Percentiles rank a stretch among this genome's conserved stretches.
Evolutionary conservation across 805 yeast genomes (phyloP).

Genomic region (Vanderwaltozyma tropicalis): DNA sequence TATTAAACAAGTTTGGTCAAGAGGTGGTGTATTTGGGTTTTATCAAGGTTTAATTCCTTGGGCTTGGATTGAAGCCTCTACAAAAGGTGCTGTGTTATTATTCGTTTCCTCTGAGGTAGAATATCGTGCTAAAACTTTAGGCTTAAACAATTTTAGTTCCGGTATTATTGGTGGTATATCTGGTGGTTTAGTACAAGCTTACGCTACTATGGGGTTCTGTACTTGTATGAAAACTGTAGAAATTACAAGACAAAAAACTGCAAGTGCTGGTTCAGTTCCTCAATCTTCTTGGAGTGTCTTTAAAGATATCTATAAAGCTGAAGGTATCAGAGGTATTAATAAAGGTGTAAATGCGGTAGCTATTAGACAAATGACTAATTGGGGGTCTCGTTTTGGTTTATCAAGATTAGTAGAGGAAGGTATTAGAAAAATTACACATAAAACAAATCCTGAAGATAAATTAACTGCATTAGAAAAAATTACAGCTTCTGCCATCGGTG

Average conservation of each 20-base stretch:
- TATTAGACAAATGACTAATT: constrained; percentile 96
- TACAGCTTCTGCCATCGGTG: constrained; percentile 81
- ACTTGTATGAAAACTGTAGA: constrained; percentile 99
- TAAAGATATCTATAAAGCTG: constrained; percentile 68
- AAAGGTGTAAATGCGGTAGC: constrained; percentile 98
- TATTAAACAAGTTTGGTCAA: constrained; percentile 68
- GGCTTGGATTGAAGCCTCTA: constrained; percentile 99
- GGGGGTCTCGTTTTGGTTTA: constrained; percentile 97
- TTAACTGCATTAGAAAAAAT: constrained; percentile 74
- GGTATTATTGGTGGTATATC: constrained; percentile 94
- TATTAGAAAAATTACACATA: constrained; percentile 55
- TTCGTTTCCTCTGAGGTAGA: constrained; percentile 92
- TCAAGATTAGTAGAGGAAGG: constrained; percentile 83
- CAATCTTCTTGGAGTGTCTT: constrained; percentile 79
- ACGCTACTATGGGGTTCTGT: constrained; percentile 94
- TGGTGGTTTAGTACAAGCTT: constrained; percentile 96
- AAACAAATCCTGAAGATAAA: constrained; percentile 44
- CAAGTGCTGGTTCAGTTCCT: constrained; percentile 53
- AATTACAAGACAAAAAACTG: constrained; percentile 82
- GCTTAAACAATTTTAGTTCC: constrained; percentile 60
- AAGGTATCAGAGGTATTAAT: constrained; percentile 91
- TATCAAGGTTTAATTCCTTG: constrained; percentile 97
- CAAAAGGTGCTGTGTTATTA: constrained; percentile 91
- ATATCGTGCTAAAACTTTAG: constrained; percentile 54
- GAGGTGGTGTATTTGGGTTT: constrained; percentile 89